Percentiles rank a stretch among this genome's conserved stretches.
phyloP scores from a whole-genome alignment of 2,329 filamentous ascomycete genomes.

The Microsporum canis region DNA sequence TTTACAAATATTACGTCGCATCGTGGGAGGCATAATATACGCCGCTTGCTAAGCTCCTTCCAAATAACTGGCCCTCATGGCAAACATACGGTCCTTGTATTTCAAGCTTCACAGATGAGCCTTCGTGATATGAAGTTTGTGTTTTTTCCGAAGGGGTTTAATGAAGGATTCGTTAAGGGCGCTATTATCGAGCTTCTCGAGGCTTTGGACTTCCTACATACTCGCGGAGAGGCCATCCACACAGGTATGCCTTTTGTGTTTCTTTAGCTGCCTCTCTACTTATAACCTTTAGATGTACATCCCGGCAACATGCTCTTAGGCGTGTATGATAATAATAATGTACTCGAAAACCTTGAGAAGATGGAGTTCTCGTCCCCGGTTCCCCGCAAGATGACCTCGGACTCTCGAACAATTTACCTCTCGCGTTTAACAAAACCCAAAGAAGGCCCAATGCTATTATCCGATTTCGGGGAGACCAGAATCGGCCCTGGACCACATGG shows the following conservation, averaged over 20 bases:
- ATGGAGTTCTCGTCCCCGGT: conserved; percentile 20
- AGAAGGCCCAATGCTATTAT: conserved; percentile 9
- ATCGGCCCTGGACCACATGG: conserved; percentile 23
- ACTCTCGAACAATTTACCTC: conserved; percentile 23
- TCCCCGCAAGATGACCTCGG: conserved; percentile 29
- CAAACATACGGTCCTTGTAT: conserved; percentile 20
- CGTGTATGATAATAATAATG: conserved; percentile 19
- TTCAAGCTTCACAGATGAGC: conserved; percentile 21
- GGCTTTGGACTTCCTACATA: conserved; percentile 25
- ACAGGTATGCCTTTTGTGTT: conserved; percentile 17
- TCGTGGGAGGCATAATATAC: conserved; percentile 20
- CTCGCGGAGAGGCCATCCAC: conserved; percentile 20
- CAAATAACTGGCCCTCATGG: conserved; percentile 20
- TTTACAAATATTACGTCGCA: conserved; percentile 15
- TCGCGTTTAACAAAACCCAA: conserved; percentile 11
- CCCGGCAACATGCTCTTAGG: conserved; percentile 25
- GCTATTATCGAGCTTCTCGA: conserved; percentile 6
- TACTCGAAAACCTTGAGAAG: conserved; percentile 21
- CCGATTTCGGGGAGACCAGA: conserved; percentile 27
- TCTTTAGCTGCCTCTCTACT: background rate
- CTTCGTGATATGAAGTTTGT: conserved; percentile 12
- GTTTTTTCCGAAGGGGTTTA: background rate
- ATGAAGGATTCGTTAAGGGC: background rate
- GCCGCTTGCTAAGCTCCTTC: conserved; percentile 25
- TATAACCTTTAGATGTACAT: conserved; percentile 20